Percentiles rank a stretch among this genome's conserved stretches.
These are phyloP conservation scores for Aspergillus bridgeri DNA, from an alignment of 495 filamentous ascomycete genomes.

Conservation along the genomic window DNA sequence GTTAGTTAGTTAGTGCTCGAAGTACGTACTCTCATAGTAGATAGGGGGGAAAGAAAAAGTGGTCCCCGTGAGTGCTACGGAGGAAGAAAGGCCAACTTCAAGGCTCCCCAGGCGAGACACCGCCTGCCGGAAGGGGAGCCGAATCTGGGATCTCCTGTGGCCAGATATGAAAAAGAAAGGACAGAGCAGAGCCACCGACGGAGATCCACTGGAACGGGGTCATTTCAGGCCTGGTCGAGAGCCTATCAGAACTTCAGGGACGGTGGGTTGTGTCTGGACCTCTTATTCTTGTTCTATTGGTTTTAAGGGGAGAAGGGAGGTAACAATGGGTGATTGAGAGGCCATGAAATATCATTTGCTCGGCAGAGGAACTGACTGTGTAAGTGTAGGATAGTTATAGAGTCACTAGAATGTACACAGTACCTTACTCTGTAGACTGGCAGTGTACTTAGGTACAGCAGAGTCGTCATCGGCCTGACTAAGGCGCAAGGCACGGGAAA, in stretches of 20 bases:
- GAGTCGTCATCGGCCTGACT: not conserved
- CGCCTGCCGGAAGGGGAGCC: too few species aligned
- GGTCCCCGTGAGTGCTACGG: not conserved
- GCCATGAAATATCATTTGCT: too few species aligned
- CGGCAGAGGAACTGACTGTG: not conserved
- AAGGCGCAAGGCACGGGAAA: slow-evolving; percentile 22
- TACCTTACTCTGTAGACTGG: not conserved
- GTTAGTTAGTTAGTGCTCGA: too few species aligned
- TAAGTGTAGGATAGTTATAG: not conserved
- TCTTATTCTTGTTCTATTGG: slow-evolving; percentile 7
- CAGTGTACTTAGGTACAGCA: too few species aligned
- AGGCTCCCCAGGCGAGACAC: too few species aligned
- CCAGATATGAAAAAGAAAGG: not conserved
- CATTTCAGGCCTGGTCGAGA: slow-evolving; percentile 8
- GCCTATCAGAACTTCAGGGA: slow-evolving; percentile 19
- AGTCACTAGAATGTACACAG: not conserved
- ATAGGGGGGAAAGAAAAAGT: not conserved
- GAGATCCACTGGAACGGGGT: slow-evolving; percentile 23
- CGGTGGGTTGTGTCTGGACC: slow-evolving; percentile 8
- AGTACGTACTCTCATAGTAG: too few species aligned
- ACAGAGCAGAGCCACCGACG: not conserved
- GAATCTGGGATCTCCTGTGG: not conserved
- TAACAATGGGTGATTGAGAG: too few species aligned
- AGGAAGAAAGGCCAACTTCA: too few species aligned
- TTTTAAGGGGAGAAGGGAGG: too few species aligned